Evolutionary conservation across 805 yeast species (phyloP), one percentile per base, ranked within the genome.

Genomic region (Barnettozyma siamensis): DNA sequence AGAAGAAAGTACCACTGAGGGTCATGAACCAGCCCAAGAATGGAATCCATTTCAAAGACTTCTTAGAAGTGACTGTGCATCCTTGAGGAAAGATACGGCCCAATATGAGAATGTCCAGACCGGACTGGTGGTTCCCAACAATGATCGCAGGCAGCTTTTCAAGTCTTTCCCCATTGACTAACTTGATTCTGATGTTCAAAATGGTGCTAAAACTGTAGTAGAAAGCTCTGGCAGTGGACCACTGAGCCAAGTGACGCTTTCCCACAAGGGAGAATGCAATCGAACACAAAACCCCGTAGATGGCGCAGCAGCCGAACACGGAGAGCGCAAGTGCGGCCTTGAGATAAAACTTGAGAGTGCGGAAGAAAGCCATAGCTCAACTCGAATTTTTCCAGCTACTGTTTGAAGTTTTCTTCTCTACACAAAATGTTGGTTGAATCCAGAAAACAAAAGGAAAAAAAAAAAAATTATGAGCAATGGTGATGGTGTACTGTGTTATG

Each of bases 11-110:
- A 11, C 96, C 96, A 47, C 93, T 79, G 19, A 88, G 73, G 20
- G 78, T 57, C 99, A 93, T 89, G 66, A 89, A 93, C 98, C 97
- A 91, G 12, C 99, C 99, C 52, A 93, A 70, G 54, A 93, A 75
- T 15, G 99, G 99, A 39, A 88, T 69, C 58, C 76, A 87, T 54
- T 85, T 79, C 55, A 93, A 72, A 5, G 86, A 82, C 60, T 78
- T 80, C 64, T 93, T 93, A 28, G 97, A 93, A 1, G 98, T 93
- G 35, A 93, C 96, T 7, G 89, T 80, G 67, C 89, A 88, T 38
- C 86, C 87, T 37, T 79, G 78, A 38, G 95, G 96, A 70, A 93
- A 93, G 32, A 87, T 63, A 50, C 75, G 77, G 21, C 96, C 98
- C 49, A 93, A 69, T 44, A 89, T 64, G 38, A 84, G 70, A 43